A percentile compares a stretch with the other conserved stretches of the same genome.
phyloP scores from a whole-genome alignment of 2,329 filamentous ascomycete genomes.

The Aspergillus brasiliensis region DNA sequence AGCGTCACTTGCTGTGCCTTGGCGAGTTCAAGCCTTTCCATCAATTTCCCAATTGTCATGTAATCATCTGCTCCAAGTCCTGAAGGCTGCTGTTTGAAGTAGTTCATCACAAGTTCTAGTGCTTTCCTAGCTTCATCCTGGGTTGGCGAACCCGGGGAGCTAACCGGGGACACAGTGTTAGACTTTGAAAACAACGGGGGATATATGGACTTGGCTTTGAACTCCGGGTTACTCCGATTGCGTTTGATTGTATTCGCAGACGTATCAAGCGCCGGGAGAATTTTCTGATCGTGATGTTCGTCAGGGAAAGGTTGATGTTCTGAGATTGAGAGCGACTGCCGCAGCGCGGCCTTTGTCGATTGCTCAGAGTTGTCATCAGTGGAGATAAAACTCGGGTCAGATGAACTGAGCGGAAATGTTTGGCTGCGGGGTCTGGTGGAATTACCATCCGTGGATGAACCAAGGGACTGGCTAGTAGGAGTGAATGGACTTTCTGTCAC shows the following conservation, averaged over 20 bases:
- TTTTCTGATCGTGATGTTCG: conserved; percentile 48
- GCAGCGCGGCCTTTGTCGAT: conserved; percentile 55
- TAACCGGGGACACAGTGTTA: conserved; percentile 51
- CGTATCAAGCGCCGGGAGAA: conserved; percentile 26
- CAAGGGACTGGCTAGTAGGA: conserved; percentile 54
- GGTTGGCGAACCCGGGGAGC: conserved; percentile 67
- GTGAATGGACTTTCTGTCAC: conserved; percentile 77
- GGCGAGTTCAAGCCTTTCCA: conserved; percentile 79
- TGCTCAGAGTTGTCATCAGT: conserved; percentile 54
- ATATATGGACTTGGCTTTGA: conserved; percentile 46
- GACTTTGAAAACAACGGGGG: conserved; percentile 42
- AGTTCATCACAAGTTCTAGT: conserved; percentile 77
- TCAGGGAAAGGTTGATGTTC: conserved; percentile 56
- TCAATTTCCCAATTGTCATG: conserved; percentile 74
- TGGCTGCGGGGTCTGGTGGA: conserved; percentile 81
- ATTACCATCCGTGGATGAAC: conserved; percentile 52
- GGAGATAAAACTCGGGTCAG: conserved; percentile 56
- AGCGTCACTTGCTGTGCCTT: conserved; percentile 46
- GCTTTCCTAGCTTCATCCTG: conserved; percentile 85
- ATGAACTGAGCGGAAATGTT: conserved; percentile 71
- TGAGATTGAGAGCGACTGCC: conserved; percentile 43
- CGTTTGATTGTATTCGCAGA: conserved; percentile 42
- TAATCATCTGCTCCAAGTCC: conserved; percentile 79
- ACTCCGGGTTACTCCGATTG: conserved; percentile 49
- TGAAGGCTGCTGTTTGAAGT: conserved; percentile 71